A percentile compares a stretch with the other conserved stretches of the same genome.
Conservation (phyloP, 2,329 filamentous ascomycete genomes). For the Didymella pinodella region DNA sequence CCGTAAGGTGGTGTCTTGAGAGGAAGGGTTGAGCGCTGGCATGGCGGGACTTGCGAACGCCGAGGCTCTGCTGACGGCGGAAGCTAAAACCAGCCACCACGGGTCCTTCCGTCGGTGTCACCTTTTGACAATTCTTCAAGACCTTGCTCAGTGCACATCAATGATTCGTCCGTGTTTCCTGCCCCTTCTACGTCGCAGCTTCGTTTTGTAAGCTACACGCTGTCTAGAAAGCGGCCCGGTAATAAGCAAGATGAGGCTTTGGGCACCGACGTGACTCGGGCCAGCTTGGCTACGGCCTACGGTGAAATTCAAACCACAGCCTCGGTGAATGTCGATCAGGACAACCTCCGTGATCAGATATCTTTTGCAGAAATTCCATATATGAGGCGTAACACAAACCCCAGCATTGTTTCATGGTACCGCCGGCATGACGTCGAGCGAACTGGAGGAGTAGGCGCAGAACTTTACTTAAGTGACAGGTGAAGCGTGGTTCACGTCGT, state of each 20-base stretch:
- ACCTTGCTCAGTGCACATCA: not conserved
- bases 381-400: not conserved
- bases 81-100: not conserved
- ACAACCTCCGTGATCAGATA: not conserved
- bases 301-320: conserved; percentile 1
- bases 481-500: not conserved
- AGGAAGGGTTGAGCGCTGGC: not conserved
- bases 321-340: not conserved
- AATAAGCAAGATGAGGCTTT: not conserved
- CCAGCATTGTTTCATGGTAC: not conserved
- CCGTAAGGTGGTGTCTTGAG: not conserved
- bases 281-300: conserved; percentile 1
- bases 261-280: conserved; percentile 3
- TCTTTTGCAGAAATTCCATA: not conserved
- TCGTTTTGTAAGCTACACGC: not conserved
- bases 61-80: not conserved
- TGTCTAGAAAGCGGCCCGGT: not conserved
- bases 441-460: not conserved
- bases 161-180: not conserved
- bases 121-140: too few relatives aligned
- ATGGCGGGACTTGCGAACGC: not conserved
- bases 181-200: not conserved
- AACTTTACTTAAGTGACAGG: not conserved
- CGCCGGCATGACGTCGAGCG: not conserved
- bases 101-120: not conserved